Percentiles rank a stretch among this genome's conserved stretches.
Conservation (phyloP, 371 early-diverging fungal species). For the Rhizopus stolonifer region DNA sequence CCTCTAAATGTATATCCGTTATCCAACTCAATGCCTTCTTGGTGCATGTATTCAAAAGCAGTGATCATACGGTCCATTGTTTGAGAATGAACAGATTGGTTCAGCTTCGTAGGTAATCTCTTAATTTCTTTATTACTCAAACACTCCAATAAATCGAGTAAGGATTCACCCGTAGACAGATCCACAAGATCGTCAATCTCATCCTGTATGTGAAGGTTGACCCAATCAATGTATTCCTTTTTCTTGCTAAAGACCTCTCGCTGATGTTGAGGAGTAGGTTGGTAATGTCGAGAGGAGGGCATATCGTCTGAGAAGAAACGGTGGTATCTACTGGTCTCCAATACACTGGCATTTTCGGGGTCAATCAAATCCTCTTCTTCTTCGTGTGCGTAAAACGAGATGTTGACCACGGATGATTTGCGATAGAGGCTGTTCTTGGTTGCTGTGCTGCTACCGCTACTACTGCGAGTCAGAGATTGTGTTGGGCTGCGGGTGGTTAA, state of each 20-base stretch:
- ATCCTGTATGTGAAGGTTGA: constrained; percentile 46
- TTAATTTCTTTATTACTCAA: constrained; percentile 49
- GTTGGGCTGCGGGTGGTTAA: background rate
- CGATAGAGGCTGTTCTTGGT: background rate
- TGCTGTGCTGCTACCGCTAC: constrained; percentile 2
- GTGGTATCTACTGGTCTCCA: constrained; percentile 7
- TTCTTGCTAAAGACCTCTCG: constrained; percentile 3
- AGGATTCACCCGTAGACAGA: constrained; percentile 48
- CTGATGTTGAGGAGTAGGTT: background rate
- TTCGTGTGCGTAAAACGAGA: constrained; percentile 23
- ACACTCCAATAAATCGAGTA: constrained; percentile 50
- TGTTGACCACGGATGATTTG: background rate
- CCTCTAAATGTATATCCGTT: constrained; percentile 57
- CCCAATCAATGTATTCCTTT: constrained; percentile 52
- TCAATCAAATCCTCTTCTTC: constrained; percentile 51
- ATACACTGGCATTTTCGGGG: constrained; percentile 33
- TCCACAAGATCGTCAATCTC: constrained; percentile 32
- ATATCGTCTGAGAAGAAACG: background rate
- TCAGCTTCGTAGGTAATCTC: constrained; percentile 9
- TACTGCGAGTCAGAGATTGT: constrained; percentile 14
- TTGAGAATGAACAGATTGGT: constrained; percentile 28
- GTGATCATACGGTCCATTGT: constrained; percentile 54
- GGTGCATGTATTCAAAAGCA: constrained; percentile 65
- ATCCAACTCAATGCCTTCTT: constrained; percentile 54
- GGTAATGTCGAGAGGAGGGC: background rate